Conservation (phyloP, 495 filamentous ascomycete genomes). For the Aspergillus carlsbadensis region DNA sequence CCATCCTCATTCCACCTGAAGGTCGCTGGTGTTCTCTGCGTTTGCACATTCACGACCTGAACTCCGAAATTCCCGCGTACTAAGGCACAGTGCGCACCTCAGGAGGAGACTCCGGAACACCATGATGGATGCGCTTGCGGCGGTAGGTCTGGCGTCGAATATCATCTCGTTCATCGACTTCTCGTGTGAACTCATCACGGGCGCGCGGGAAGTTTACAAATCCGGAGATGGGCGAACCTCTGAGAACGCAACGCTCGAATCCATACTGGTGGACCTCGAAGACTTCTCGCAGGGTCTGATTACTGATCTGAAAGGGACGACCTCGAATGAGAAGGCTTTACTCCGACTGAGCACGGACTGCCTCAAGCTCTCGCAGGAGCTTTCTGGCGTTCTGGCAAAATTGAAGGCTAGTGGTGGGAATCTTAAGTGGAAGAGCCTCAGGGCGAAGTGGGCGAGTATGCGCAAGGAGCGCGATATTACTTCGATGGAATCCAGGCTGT, state of each 20-base stretch:
- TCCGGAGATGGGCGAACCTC: slow-evolving; percentile 22
- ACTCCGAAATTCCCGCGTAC: too few relatives aligned
- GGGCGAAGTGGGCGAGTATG: not conserved
- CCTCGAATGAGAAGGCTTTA: not conserved
- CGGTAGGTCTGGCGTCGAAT: too few relatives aligned
- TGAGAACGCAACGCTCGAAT: slow-evolving; percentile 23
- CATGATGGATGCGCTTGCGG: too few relatives aligned
- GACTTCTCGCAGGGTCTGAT: not conserved
- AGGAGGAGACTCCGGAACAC: too few relatives aligned
- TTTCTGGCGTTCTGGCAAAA: not conserved
- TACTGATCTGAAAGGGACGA: not conserved
- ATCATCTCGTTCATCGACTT: too few relatives aligned
- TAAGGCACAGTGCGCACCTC: too few relatives aligned
- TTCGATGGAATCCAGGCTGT: not conserved
- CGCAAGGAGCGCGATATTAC: not conserved
- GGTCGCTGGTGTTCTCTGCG: too few relatives aligned
- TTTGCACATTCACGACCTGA: too few relatives aligned
- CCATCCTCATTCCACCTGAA: too few relatives aligned
- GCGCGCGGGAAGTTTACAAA: slow-evolving; percentile 27
- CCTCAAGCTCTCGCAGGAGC: not conserved
- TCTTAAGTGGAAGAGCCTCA: not conserved
- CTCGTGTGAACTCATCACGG: not conserved
- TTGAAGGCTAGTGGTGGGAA: not conserved
- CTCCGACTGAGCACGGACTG: not conserved
- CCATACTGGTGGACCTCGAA: not conserved